These are phyloP conservation scores for Poteriospumella lacustris DNA, from an alignment of 108 stramenopile genomes.

Conservation along the genomic window DNA sequence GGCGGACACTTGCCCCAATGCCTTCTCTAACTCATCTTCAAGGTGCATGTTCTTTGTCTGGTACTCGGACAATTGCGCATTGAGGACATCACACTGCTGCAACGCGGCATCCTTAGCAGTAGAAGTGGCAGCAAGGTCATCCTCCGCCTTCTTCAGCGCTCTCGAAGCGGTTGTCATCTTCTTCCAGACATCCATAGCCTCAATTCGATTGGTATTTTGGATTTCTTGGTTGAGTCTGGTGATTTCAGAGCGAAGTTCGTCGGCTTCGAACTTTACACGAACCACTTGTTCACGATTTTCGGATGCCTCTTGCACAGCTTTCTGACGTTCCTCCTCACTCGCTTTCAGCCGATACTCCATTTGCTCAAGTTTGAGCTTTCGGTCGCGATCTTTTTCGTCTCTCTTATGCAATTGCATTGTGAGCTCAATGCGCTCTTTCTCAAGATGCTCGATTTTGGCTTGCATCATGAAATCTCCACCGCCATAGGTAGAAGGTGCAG, in stretches of 20 bases:
- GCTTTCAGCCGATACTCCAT: neutral
- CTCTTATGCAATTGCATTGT: constrained; percentile 10
- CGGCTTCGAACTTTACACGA: neutral
- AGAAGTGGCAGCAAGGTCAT: too few relatives aligned
- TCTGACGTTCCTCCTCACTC: neutral
- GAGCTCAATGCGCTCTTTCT: constrained; percentile 16
- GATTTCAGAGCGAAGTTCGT: neutral
- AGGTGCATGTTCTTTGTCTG: too few relatives aligned
- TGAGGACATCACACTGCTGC: too few relatives aligned
- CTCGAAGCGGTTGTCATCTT: constrained; percentile 1
- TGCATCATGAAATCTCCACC: too few relatives aligned
- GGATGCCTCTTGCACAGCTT: neutral
- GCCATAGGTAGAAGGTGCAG: too few relatives aligned
- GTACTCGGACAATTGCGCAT: too few relatives aligned
- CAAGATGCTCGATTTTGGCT: constrained; percentile 5
- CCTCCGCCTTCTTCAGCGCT: neutral
- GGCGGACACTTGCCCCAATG: too few relatives aligned
- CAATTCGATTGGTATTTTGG: neutral
- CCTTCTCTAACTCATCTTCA: too few relatives aligned
- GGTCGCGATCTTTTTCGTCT: constrained; percentile 18
- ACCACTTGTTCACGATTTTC: neutral
- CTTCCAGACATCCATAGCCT: constrained; percentile 4
- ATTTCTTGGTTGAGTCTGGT: neutral
- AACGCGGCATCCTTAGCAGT: too few relatives aligned
- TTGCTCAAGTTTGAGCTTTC: neutral